Evolutionary conservation across 2,329 filamentous ascomycete species (phyloP), one percentile per base, ranked within the genome.

Genomic region (Exserohilum rostratum): DNA sequence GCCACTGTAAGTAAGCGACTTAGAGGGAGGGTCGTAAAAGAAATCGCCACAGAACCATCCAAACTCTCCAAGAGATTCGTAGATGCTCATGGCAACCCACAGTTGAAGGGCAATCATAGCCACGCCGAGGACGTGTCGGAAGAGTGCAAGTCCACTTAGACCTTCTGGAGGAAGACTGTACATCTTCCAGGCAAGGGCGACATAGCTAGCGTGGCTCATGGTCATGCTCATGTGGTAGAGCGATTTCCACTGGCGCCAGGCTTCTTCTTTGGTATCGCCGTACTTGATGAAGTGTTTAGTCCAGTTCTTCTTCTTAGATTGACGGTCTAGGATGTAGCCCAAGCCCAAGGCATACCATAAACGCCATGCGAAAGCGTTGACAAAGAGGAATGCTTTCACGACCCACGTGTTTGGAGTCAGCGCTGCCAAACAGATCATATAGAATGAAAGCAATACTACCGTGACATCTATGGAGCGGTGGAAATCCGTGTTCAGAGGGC

Each of bases 201-300:
- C 83, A 74, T 97, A 96, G 53, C 90, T 93, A 17, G 88, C 83
- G 68, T 96, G 93, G 76, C 90, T 93, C 85, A 97, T 87, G 52
- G 87, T 86, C 84, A 93, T 93, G 76, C 91, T 96, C 63, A 98
- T 82, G 72, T 99, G 91, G 69, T 97, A 97, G 69, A 96, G 86
- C 29, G 90, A 91, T 77, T 97, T 98, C 95, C 95, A 99, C 74
- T 99, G 93, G 52, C 89, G 87, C 95, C 95, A 99, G 3, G 93
- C 93, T 76, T 98, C 95, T 57, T 89, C 88, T 3, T 88, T 88
- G 57, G 85, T 92, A 74, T 98, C 95, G 58, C 95, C 95, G 69
- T 89, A 97, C 75, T 99, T 99, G 77, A 99, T 85, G 72, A 98
- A 99, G 79, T 99, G 95, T 22, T 95, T 87, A 13, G 93, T 98